Evolutionary conservation across 345 rosid species (phyloP), one percentile per base, ranked within the genome.

Genomic region (Euclidium syriacum): DNA sequence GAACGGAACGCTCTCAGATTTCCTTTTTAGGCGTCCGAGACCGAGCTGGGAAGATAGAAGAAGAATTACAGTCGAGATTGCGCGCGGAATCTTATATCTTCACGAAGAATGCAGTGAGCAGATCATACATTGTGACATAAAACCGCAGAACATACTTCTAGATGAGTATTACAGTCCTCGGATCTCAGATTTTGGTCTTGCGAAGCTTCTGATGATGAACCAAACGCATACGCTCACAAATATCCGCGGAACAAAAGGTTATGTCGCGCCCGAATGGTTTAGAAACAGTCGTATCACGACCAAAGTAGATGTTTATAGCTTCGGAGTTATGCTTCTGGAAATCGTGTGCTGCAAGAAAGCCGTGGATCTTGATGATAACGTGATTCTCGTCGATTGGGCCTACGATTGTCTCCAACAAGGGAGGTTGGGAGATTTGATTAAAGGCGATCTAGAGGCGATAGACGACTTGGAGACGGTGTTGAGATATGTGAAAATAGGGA

Each of bases 261-360:
- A 81, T 25, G 52, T 81, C 30, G 78, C 81, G 2, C 65, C 73
- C 0, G 83, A 81, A 36, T 81, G 86, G 86, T 79, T 74, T 26
- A 77, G 67, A 62, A 79, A 79, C n/a, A 27, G 42, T 47, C 64
- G 57, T 14, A 57, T 67, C 47, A 58, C 77, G 2, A 63, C 64
- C 7, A 72, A 76, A 29, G 74, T 72, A 11, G 72, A 76, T 48
- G 77, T 76, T 3, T 68, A 68, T 47, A 68, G 77, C 41, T 76
- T 67, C 6, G 72, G 80, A 16, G 71, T 72, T 25, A 47, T 72
- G 80, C 55, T 72, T 39, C 30, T 72, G 12, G 80, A 73, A 68
- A 68, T 60, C 55, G 47, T 77, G 51, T 68, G 59, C 59, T 68
- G 72, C 35, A 68, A 68, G 56, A 51, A 76, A 40, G 73, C 81